These are phyloP conservation scores for Psilocybe subaeruginosa DNA, from an alignment of 768 basidiomycete genomes.

Conservation along the genomic window DNA sequence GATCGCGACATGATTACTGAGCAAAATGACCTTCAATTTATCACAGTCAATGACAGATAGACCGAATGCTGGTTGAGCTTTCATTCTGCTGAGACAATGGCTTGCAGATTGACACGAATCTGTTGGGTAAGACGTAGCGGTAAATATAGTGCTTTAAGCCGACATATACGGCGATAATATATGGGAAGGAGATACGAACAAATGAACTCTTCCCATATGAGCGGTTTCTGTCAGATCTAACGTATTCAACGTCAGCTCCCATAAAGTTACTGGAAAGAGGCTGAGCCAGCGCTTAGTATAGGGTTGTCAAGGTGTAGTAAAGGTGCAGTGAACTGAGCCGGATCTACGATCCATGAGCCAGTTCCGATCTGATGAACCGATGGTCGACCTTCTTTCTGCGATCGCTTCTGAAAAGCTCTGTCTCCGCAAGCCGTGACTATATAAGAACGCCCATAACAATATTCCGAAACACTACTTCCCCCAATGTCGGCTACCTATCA, in stretches of 20 bases:
- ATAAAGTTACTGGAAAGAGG: background rate
- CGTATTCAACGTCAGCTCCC: background rate
- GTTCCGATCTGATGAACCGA: conserved; percentile 31
- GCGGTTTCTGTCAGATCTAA: conserved; percentile 43
- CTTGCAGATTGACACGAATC: conserved; percentile 9
- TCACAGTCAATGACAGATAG: conserved; percentile 8
- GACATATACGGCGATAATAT: conserved; percentile 33
- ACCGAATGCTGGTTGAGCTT: background rate
- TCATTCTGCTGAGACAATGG: background rate
- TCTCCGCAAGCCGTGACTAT: conserved; percentile 29
- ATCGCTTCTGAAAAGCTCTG: conserved; percentile 27
- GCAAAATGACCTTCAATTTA: background rate
- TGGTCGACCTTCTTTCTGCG: conserved; percentile 14
- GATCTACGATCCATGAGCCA: conserved; percentile 23
- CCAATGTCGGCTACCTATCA: conserved; percentile 43
- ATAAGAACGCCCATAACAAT: conserved; percentile 21
- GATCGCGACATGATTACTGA: conserved; percentile 1
- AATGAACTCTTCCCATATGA: conserved; percentile 32
- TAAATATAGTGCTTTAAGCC: conserved; percentile 14
- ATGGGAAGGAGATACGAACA: conserved; percentile 10
- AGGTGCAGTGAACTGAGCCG: conserved; percentile 18
- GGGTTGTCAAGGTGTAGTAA: conserved; percentile 14
- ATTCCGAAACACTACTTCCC: conserved; percentile 7
- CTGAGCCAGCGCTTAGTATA: conserved; percentile 4
- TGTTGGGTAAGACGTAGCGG: background rate